Base-by-base conservation (phyloP, 2,329 filamentous ascomycete species). In the Dactylellina leptospora region DNA sequence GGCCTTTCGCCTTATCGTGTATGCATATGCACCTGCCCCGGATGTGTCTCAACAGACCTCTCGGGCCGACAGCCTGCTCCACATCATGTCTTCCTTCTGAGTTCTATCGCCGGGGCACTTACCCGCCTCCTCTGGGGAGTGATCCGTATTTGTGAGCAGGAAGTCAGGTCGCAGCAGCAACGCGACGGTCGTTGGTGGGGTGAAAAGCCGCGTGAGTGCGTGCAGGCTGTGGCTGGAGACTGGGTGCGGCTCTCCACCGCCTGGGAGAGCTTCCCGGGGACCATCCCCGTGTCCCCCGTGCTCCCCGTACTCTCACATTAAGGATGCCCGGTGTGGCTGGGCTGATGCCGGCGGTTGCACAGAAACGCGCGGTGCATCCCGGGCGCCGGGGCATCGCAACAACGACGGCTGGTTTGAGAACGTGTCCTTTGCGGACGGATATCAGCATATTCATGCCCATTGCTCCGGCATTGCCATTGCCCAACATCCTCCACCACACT, bases 371-470 rank as follows among this genome's bases (percentile, higher is more conserved):
- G 11, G 16, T 36, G 42, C 18, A 47, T 11, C 4, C 5, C 55
- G 40, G 55, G 33, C 11, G 38, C 4, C 16, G 40, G 42, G 55
- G 22, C 42, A 60, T 58, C 54, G 54, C 54, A 58, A 22, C 23
- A 45, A 27, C n/a, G n/a, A n/a, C 42, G 44, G 55, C 55, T 33
- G 55, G 28, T 30, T 50, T 50, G 56, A 50, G 44, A 44, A 60
- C 45, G 45, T 61, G 58, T 51, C 45, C 58, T 61, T 61, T 45
- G 25, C 40, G 55, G 10, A 36, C 25, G 30, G 45, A 40, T 23
- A 61, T 47, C 58, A 51, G 45, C 58, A 40, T 16, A 11, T n/a
- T 16, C 36, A n/a, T 16, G 36, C 36, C 11, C 18, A 11, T 18
- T 23, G 4, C 4, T 23, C 8, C n/a, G n/a, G n/a, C 48, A 23